Conservation (phyloP, 352 stramenopile species). For the Hyphochytrium catenoides region DNA sequence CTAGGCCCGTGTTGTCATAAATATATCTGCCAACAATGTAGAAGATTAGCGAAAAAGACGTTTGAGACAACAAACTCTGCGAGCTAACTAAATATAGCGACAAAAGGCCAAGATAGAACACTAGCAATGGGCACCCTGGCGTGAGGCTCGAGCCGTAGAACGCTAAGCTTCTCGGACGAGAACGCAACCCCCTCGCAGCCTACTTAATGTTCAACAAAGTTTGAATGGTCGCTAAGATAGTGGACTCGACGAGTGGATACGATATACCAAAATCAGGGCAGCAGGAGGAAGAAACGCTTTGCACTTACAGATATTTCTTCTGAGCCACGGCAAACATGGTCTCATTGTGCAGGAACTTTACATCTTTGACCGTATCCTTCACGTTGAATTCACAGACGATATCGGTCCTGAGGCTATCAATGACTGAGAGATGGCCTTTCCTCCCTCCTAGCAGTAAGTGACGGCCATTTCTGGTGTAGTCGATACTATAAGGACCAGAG, state of each 20-base stretch:
- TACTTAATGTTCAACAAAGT: too few relatives aligned
- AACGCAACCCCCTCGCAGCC: too few relatives aligned
- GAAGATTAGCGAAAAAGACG: too few relatives aligned
- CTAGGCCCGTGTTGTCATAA: slow-evolving; percentile 87
- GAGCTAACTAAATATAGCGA: too few relatives aligned
- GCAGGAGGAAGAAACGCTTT: neutral
- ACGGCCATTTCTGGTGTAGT: slow-evolving; percentile 85
- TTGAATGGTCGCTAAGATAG: too few relatives aligned
- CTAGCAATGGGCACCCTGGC: too few relatives aligned
- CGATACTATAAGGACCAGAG: slow-evolving; percentile 72
- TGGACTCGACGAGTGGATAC: neutral
- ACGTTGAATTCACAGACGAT: slow-evolving; percentile 79
- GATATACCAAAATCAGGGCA: neutral
- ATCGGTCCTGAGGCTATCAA: slow-evolving; percentile 76
- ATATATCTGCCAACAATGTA: too few relatives aligned
- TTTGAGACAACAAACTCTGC: too few relatives aligned
- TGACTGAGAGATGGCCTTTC: slow-evolving; percentile 80
- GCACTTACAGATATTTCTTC: slow-evolving; percentile 84
- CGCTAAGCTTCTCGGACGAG: too few relatives aligned
- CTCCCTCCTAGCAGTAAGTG: slow-evolving; percentile 76
- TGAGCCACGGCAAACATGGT: slow-evolving; percentile 88
- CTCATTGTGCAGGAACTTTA: slow-evolving; percentile 92
- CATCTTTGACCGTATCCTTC: slow-evolving; percentile 78
- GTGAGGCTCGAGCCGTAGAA: too few relatives aligned
- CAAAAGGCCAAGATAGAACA: too few relatives aligned